phyloP scores from a whole-genome alignment of 1,284 basidiomycete species.

The Ustilago vetiveriae region DNA sequence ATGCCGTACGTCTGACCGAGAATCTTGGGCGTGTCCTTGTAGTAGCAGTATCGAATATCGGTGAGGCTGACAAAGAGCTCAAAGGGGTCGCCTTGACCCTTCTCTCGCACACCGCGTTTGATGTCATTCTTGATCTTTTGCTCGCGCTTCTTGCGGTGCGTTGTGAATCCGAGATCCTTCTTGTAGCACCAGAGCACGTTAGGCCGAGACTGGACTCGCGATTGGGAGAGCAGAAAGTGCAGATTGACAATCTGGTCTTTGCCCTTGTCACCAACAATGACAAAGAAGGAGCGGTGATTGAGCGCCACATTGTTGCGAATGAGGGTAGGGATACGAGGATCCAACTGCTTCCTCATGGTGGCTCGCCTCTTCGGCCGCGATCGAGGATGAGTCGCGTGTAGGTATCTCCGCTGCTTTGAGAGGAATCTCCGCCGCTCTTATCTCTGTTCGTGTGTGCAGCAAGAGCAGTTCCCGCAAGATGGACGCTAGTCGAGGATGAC shows the following conservation, averaged over 20 bases:
- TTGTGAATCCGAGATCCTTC: conserved; percentile 69
- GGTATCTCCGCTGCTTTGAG: background rate
- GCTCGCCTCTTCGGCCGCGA: conserved; percentile 5
- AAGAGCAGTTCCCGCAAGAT: background rate
- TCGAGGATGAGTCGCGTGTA: background rate
- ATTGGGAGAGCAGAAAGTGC: conserved; percentile 77
- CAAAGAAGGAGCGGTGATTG: conserved; percentile 94
- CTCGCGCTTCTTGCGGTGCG: conserved; percentile 86
- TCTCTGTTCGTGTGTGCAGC: background rate
- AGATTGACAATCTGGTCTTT: conserved; percentile 96
- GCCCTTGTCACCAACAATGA: conserved; percentile 93
- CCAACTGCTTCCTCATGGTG: conserved; percentile 69
- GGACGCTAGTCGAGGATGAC: too few species aligned
- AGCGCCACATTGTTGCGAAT: conserved; percentile 85
- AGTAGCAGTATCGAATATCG: conserved; percentile 85
- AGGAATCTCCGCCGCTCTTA: too few species aligned
- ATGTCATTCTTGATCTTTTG: conserved; percentile 66
- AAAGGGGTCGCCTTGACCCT: conserved; percentile 91
- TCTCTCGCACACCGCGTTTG: conserved; percentile 87
- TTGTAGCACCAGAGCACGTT: conserved; percentile 65
- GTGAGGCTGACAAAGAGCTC: conserved; percentile 99
- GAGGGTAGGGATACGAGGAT: conserved; percentile 89
- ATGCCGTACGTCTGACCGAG: conserved; percentile 98
- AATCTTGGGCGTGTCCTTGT: conserved; percentile 66
- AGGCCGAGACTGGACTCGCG: conserved; percentile 55